Evolutionary conservation across 768 basidiomycete genomes (phyloP).

Genomic region (Cyclocybe aegerita): DNA sequence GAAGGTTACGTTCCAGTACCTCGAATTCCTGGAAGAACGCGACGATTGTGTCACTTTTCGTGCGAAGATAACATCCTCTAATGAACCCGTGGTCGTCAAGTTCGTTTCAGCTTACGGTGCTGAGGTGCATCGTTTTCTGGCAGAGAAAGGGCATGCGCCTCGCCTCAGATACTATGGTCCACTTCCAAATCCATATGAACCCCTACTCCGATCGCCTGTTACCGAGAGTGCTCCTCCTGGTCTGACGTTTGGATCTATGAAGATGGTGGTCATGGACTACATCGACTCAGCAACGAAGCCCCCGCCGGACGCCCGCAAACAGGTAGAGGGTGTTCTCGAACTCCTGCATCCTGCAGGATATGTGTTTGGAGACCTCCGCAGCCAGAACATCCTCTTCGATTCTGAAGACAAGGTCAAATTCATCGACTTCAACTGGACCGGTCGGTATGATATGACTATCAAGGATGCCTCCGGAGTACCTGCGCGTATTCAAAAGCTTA

Average conservation of each 20-base stretch:
- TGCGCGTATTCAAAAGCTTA: conserved; percentile 5
- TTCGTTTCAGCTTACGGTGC: conserved; percentile 33
- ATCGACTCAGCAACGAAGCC: conserved; percentile 13
- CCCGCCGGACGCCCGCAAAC: conserved; percentile 15
- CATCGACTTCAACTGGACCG: conserved; percentile 40
- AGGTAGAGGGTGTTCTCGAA: conserved; percentile 18
- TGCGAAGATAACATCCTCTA: conserved; percentile 8
- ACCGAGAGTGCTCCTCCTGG: conserved; percentile 3
- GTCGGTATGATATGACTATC: conserved; percentile 15
- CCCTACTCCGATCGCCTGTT: background rate
- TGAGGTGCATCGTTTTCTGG: conserved; percentile 31
- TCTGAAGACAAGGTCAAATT: conserved; percentile 20
- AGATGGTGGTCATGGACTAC: conserved; percentile 42
- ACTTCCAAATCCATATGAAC: conserved; percentile 7
- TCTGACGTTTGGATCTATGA: conserved; percentile 15
- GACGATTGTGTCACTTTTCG: conserved; percentile 22
- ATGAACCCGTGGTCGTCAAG: conserved; percentile 30
- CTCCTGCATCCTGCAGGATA: conserved; percentile 27
- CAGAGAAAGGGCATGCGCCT: conserved; percentile 23
- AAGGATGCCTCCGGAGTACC: conserved; percentile 1
- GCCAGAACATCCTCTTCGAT: conserved; percentile 30
- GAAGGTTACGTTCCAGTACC: conserved; percentile 13
- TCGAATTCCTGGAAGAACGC: conserved; percentile 16
- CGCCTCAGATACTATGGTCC: conserved; percentile 27
- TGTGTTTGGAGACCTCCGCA: conserved; percentile 37